phyloP scores from a whole-genome alignment of 257 asterid species.

The Fraxinus anomala region DNA sequence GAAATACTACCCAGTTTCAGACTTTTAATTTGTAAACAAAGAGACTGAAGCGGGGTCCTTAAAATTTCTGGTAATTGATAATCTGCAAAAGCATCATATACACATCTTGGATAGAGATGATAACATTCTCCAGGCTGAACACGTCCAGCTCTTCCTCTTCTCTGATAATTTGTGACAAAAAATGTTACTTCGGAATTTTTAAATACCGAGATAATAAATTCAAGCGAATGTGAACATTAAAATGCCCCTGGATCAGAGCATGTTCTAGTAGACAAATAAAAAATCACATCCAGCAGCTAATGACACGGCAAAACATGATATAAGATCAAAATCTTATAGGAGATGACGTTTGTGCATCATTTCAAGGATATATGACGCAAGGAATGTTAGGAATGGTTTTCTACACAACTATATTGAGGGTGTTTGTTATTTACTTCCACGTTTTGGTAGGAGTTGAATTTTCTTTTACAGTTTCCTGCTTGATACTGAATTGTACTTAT shows the following conservation, averaged over 20 bases:
- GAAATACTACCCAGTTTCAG: conserved; percentile 83
- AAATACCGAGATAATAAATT: conserved; percentile 19
- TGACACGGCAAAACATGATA: neutral
- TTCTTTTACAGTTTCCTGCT: neutral
- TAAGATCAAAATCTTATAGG: neutral
- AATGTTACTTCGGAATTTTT: conserved; percentile 9
- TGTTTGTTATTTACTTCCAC: neutral
- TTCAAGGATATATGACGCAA: neutral
- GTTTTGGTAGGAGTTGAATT: neutral
- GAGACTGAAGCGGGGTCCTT: conserved; percentile 95
- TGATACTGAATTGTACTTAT: neutral
- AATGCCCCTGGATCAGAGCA: conserved; percentile 7
- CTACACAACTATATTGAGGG: conserved; percentile 7
- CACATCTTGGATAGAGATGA: conserved; percentile 88
- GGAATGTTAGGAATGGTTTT: conserved; percentile 8
- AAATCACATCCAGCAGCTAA: conserved; percentile 15
- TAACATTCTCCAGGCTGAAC: conserved; percentile 97
- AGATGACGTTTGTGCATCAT: neutral
- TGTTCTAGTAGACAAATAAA: neutral
- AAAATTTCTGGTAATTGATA: conserved; percentile 89
- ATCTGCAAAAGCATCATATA: conserved; percentile 80
- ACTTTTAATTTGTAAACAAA: conserved; percentile 94
- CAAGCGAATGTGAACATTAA: conserved; percentile 5
- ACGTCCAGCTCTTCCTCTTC: conserved; percentile 99
- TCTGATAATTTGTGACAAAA: conserved; percentile 48